Conservation (phyloP, 2,329 filamentous ascomycete species). For the Verticillium longisporum region DNA sequence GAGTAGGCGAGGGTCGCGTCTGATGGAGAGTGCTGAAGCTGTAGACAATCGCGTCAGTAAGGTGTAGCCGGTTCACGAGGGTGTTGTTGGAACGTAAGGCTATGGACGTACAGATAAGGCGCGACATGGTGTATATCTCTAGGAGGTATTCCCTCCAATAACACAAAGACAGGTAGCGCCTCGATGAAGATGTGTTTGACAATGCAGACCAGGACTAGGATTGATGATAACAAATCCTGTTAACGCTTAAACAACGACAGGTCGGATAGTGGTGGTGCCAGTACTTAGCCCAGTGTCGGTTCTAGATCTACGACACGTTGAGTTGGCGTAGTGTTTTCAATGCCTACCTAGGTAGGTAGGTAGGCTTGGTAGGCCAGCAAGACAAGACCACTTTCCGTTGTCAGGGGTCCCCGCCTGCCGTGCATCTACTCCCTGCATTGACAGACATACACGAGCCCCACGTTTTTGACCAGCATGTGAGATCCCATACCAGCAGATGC, state of each 20-base stretch:
- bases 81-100: neutral
- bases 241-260: too few species aligned
- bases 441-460: neutral
- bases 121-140: conserved; percentile 35
- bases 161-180: neutral
- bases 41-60: neutral
- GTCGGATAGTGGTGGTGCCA: neutral
- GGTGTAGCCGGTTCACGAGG: neutral
- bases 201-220: too few species aligned
- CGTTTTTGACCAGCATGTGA: neutral
- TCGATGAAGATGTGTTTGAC: neutral
- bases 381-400: neutral
- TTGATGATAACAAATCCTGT: too few species aligned
- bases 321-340: neutral
- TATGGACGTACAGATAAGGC: conserved; percentile 41
- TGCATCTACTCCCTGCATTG: too few species aligned
- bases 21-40: conserved; percentile 62
- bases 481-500: neutral
- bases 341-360: too few species aligned
- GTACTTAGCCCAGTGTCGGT: too few species aligned
- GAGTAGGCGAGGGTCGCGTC: conserved; percentile 73
- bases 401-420: neutral
- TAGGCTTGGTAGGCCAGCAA: too few species aligned
- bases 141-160: neutral
- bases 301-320: neutral